Base-by-base conservation (phyloP, 1,284 basidiomycete genomes). In the Cutaneotrichosporon daszewskae region DNA sequence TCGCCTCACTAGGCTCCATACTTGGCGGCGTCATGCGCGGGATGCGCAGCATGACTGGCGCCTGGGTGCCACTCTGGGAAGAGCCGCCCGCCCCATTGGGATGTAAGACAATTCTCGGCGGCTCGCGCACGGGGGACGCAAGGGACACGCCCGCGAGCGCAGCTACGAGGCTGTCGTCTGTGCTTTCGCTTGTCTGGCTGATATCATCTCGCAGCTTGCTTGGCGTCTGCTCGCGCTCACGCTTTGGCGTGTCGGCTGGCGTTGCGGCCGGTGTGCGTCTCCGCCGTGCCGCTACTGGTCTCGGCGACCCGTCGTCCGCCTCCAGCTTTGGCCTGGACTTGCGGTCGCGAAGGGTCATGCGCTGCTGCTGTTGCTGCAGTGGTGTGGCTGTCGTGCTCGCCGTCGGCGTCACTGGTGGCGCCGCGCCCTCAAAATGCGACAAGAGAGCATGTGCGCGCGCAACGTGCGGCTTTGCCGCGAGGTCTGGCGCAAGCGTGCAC, bases 401-500 rank as follows among this genome's bases (percentile, higher is more conserved):
- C 16, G 37, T 31, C 3, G 47, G 40, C 14, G 47, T 43, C 28
- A 34, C 32, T 6, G 50, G 43, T 1, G 43, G 27, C 1, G 32
- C 34, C 10, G 46, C 35, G 5, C 55, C 56, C 40, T 76, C 77
- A 24, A 80, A 73, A 4, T 69, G 58, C 0, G 72, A 51, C 18
- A 80, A 66, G 7, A 80, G 53, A 13, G 72, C 68, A 23, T 75
- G 49, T 0, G 77, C 69, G 13, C 78, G 76, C 7, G 76, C 72
- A 11, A 88, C 64, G 80, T 85, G 85, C 1, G 74, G 68, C 13
- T 78, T 76, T 53, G 11, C 75, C 74, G 24, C 64, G 52, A 49
- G 75, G 65, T 47, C 79, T 72, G 24, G 74, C 71, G 42, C 78
- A 72, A 34, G 79, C 70, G 64, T 53, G 13, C 56, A 55, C 29